Percentiles rank a stretch among this genome's conserved stretches.
phyloP scores from a whole-genome alignment of 176 grass and related monocot genomes.

The Zoysia japonica region DNA sequence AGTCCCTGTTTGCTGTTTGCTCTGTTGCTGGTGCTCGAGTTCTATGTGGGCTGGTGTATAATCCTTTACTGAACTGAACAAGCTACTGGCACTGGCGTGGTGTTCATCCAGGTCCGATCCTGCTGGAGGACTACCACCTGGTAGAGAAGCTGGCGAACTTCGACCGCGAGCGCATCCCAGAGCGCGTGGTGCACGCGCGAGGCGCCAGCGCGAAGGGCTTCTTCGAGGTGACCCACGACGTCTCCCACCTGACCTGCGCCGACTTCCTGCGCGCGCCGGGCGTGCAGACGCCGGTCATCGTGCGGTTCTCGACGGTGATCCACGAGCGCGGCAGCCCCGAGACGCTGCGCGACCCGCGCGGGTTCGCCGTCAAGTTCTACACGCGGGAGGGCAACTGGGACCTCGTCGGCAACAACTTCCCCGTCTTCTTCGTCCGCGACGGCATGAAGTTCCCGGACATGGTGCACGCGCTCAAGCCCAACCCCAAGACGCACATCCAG shows the following conservation, averaged over 20 bases:
- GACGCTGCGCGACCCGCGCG: slow-evolving; percentile 91
- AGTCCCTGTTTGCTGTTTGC: not conserved
- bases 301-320: slow-evolving; percentile 99
- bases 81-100: not conserved
- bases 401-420: slow-evolving; percentile 98
- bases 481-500: slow-evolving; percentile 91
- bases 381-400: slow-evolving; percentile 98
- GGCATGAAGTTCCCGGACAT: slow-evolving; percentile 99
- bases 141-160: slow-evolving; percentile 94
- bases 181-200: slow-evolving; percentile 90
- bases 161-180: slow-evolving; percentile 91
- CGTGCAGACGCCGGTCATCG: slow-evolving; percentile 82
- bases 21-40: not conserved
- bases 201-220: slow-evolving; percentile 98
- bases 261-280: slow-evolving; percentile 87
- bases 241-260: slow-evolving; percentile 85
- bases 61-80: not conserved
- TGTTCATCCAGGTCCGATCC: slow-evolving; percentile 61
- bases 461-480: slow-evolving; percentile 94
- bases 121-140: slow-evolving; percentile 96
- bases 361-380: slow-evolving; percentile 99
- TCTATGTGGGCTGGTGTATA: not conserved
- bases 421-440: slow-evolving; percentile 96
- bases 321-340: slow-evolving; percentile 96
- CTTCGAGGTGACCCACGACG: slow-evolving; percentile 98